A percentile compares a stretch with the other conserved stretches of the same genome.
Evolutionary conservation across 371 early-diverging fungal species (phyloP).

Genomic region (Coemansia sp.): DNA sequence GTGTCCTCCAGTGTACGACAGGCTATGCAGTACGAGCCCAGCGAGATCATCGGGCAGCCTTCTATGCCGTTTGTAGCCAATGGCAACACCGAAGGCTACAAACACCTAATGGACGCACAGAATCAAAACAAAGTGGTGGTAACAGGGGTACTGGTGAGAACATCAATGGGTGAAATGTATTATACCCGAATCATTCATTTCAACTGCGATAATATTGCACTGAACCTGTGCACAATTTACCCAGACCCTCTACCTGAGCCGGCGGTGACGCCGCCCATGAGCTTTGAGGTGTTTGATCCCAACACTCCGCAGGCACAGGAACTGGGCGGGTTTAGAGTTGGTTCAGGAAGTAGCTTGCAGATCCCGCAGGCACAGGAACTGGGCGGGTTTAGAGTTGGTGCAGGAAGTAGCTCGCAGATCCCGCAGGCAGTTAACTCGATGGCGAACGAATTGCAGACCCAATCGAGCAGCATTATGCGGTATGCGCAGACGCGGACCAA

Average conservation of each 20-base stretch:
- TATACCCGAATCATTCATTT: constrained; percentile 16
- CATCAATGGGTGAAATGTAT: not conserved
- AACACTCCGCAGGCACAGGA: not conserved
- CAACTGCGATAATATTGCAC: constrained; percentile 20
- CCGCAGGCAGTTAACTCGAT: not conserved
- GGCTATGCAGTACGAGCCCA: constrained; percentile 9
- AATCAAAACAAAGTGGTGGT: not conserved
- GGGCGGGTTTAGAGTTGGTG: not conserved
- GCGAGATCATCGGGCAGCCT: not conserved
- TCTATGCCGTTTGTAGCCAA: not conserved
- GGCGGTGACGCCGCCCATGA: not conserved
- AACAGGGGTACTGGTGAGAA: not conserved
- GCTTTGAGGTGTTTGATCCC: not conserved
- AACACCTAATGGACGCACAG: not conserved
- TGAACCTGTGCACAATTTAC: constrained; percentile 1
- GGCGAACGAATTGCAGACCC: not conserved
- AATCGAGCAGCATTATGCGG: not conserved
- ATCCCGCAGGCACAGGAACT: not conserved
- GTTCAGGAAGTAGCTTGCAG: not conserved
- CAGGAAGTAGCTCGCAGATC: not conserved
- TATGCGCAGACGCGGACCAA: constrained; percentile 8
- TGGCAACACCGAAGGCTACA: not conserved
- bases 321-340: not conserved
- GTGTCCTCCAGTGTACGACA: constrained; percentile 15
- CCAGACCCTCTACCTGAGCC: not conserved